These are phyloP conservation scores for Letharia lupina DNA, from an alignment of 495 filamentous ascomycete species.

Conservation along the genomic window DNA sequence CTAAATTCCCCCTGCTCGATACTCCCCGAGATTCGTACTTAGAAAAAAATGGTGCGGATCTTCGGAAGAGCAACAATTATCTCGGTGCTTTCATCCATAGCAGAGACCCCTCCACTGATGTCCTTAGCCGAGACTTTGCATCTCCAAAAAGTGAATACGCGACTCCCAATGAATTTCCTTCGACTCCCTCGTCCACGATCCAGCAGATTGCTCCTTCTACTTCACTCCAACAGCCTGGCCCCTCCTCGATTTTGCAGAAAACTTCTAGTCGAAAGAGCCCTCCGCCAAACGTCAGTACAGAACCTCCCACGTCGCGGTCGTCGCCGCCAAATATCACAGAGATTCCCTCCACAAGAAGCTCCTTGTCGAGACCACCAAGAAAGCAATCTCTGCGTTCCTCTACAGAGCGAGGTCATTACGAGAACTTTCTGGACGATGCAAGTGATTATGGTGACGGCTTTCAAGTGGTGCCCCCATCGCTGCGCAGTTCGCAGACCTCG, in stretches of 20 bases:
- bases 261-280: constrained; percentile 20
- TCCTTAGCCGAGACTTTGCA: constrained; percentile 10
- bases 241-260: constrained; percentile 25
- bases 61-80: constrained; percentile 39
- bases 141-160: constrained; percentile 17
- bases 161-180: constrained; percentile 13
- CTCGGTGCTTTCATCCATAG: constrained; percentile 37
- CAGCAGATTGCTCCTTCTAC: constrained; percentile 23
- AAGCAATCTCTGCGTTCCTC: constrained; percentile 31
- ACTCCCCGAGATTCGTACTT: constrained; percentile 30
- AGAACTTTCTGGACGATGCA: constrained; percentile 42
- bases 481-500: constrained; percentile 24
- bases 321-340: constrained; percentile 11
- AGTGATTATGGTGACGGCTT: constrained; percentile 57
- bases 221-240: background rate
- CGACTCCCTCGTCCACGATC: constrained; percentile 22
- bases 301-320: constrained; percentile 12
- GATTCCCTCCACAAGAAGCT: constrained; percentile 3
- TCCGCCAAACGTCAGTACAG: constrained; percentile 15
- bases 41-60: constrained; percentile 27
- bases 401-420: constrained; percentile 21
- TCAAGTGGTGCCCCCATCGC: constrained; percentile 43
- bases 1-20: constrained; percentile 24
- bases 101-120: constrained; percentile 27
- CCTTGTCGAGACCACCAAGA: constrained; percentile 24